Evolutionary conservation across 2,329 filamentous ascomycete species (phyloP), one percentile per base, ranked within the genome.

Genomic region (Cladophialophora immunda): DNA sequence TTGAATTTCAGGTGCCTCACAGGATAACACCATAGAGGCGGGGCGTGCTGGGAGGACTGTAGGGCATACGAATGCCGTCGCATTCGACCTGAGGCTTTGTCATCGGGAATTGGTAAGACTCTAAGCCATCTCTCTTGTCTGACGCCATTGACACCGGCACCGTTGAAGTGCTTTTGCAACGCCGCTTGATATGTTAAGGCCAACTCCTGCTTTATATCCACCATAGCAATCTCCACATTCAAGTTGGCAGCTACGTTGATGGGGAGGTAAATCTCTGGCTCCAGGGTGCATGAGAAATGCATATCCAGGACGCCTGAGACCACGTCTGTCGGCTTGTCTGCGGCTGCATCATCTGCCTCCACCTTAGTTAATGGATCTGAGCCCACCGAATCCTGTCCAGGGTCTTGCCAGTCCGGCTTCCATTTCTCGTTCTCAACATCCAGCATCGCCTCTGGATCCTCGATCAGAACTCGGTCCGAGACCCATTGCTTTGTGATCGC

Each of bases 401-500:
- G 64, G 29, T 70, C 67, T 29, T 59, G 54, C 74, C 71, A 80
- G 70, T 17, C 78, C 75, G 60, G 77, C 73, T 9, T 65, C 38
- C 77, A 76, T n/a, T 77, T 79, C 29, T 81, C 80, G 19, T 74
- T 70, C 76, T 79, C 80, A 36, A 78, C 79, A 34, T 81, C 76
- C n/a, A 77, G 68, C 27, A 72, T 72, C n/a, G 76, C 70, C 8
- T 72, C 70, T 17, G 71, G 52, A 2, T 72, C 62, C 25, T 71
- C 70, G 19, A 75, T 76, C 27, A 82, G 75, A 8, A 76, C 72
- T 15, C 80, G 76, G 3, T 72, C 70, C 17, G 74, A 76, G 15
- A 82, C 72, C 81, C 81, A 83, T 25, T 81, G 75, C 68, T 80
- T 80, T 6, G 79, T 80, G 22, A 81, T 76, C 17, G 79, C 76